Percentiles rank a stretch among this genome's conserved stretches.
Evolutionary conservation across 1,284 basidiomycete species (phyloP).

Genomic region (Entoloma clypeatum): DNA sequence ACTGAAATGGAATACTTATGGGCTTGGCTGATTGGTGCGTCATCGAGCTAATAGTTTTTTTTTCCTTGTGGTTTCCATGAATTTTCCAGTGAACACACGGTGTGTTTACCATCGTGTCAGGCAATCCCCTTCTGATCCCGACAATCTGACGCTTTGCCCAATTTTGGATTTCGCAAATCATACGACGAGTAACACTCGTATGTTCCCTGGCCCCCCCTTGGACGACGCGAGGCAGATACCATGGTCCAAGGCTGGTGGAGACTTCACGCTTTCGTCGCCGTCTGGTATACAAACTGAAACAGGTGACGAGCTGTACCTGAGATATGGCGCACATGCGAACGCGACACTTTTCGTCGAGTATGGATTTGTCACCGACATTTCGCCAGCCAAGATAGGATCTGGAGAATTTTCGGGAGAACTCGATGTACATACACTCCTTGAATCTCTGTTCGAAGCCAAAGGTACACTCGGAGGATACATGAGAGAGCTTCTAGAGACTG

Average conservation of each 20-base stretch:
- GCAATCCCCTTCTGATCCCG: constrained; percentile 45
- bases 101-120: constrained; percentile 77
- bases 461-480: constrained; percentile 41
- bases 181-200: constrained; percentile 35
- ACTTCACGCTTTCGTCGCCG: constrained; percentile 56
- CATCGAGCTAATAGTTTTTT: neutral
- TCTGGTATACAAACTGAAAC: constrained; percentile 34
- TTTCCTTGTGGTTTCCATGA: neutral
- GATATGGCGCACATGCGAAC: constrained; percentile 76
- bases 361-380: constrained; percentile 61
- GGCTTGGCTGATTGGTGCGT: constrained; percentile 82
- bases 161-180: constrained; percentile 88
- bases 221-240: constrained; percentile 36
- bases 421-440: constrained; percentile 57
- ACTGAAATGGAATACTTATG: constrained; percentile 57
- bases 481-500: constrained; percentile 45
- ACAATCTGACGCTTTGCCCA: constrained; percentile 83
- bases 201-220: constrained; percentile 39
- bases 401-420: constrained; percentile 47
- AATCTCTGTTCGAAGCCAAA: constrained; percentile 42
- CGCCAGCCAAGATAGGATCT: constrained; percentile 23
- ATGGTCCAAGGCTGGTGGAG: constrained; percentile 34
- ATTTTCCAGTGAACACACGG: constrained; percentile 78
- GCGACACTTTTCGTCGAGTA: constrained; percentile 78
- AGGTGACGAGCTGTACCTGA: constrained; percentile 67